These are phyloP conservation scores for Dissophora ornata DNA, from an alignment of 192 early-diverging fungal species.

Conservation along the genomic window DNA sequence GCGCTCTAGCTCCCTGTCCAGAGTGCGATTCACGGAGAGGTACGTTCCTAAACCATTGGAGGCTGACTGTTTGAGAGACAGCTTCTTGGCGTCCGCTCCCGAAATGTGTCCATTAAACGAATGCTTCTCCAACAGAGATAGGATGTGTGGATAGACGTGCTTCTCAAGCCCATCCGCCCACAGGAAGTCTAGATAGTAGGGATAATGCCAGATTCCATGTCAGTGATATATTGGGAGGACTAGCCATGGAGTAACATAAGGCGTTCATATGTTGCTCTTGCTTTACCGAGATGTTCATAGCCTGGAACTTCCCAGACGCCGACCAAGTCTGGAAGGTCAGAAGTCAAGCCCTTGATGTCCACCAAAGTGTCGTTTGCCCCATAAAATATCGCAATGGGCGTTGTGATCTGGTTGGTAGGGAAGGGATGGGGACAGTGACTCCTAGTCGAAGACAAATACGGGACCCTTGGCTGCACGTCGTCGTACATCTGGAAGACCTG, in stretches of 20 bases:
- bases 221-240: too few species aligned
- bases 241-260: too few species aligned
- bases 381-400: constrained; percentile 92
- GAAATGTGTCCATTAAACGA: constrained; percentile 50
- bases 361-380: constrained; percentile 89
- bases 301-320: constrained; percentile 69
- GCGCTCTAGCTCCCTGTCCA: constrained; percentile 25
- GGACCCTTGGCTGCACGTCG: constrained; percentile 71
- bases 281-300: constrained; percentile 83
- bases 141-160: constrained; percentile 59
- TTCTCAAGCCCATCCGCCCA: constrained; percentile 61
- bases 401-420: constrained; percentile 82
- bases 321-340: constrained; percentile 65
- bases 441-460: constrained; percentile 52
- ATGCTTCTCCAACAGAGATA: constrained; percentile 41
- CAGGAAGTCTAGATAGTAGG: constrained; percentile 56
- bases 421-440: constrained; percentile 77
- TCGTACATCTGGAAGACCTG: constrained; percentile 94
- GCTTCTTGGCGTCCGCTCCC: not conserved
- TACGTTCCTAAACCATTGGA: constrained; percentile 12
- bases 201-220: too few species aligned
- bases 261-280: too few species aligned
- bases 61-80: not conserved
- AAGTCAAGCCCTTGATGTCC: constrained; percentile 69
- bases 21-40: constrained; percentile 13